Base-by-base conservation (phyloP, 2,329 filamentous ascomycete species). In the Colletotrichum musae region DNA sequence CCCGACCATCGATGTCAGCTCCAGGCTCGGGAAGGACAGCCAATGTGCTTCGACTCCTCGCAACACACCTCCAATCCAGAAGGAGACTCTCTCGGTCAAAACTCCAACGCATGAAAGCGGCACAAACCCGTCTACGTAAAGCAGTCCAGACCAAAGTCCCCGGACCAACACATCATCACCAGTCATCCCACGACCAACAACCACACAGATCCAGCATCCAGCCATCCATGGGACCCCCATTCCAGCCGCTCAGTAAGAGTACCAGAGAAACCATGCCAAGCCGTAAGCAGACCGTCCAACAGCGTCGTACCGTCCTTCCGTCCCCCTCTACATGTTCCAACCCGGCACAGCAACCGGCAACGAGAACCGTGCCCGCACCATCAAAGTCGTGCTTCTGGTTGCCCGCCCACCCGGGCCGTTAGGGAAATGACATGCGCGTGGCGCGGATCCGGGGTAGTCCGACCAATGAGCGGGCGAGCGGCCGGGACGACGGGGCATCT, bases 401-500 rank as follows among this genome's bases (percentile, higher is more conserved):
- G 24, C 24, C 36, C 21, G 21, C 32, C 32, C 32, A 36, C 32
- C 36, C 36, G 50, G 59, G 50, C 59, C 39, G 50, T 62, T 36
- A 47, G 32, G 32, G 9, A 12, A 54, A 15, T 36, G 24, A 53
- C 39, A 54, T 53, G 59, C 24, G 59, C 48, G 16, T 62, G 39
- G 59, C 39, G 59, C 36, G 50, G n/a, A 45, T 54, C 59, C 48
- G 59, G 59, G 59, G 58, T 51, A 24, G 43, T 7, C 32, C 32
- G 3, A n/a, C 50, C 39, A 62, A 45, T 54, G 16, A 47, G 39
- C 26, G n/a, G 45, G 32, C 21, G 39, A 5, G 58, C 47, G 45
- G 58, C 47, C 45, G 58, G 58, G 47, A 60, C 26, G 32, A 32
- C 45, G 58, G 58, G 47, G 58, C 58, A 41, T 60, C 9, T 60